These are phyloP conservation scores for Populus trichocarpa DNA, from an alignment of 441 rosid genomes.

Conservation along the genomic window DNA sequence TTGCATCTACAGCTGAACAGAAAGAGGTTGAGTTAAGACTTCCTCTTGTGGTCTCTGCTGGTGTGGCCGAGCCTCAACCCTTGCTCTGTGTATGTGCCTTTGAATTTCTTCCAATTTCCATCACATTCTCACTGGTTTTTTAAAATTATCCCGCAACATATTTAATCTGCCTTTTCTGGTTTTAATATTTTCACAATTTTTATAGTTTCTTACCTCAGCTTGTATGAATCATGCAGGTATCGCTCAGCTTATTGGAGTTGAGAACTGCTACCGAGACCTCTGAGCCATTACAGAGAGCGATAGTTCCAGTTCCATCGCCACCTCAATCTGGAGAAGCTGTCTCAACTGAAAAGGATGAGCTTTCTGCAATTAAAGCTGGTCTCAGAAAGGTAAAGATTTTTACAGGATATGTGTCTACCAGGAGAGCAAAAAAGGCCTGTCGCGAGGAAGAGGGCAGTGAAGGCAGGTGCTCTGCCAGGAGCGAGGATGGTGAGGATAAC, in stretches of 20 bases:
- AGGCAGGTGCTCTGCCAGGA: conserved; percentile 56
- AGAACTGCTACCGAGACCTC: conserved; percentile 46
- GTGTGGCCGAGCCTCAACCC: conserved; percentile 46
- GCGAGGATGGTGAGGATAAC: conserved; percentile 66
- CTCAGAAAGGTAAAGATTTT: conserved; percentile 72
- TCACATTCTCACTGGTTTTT: background rate
- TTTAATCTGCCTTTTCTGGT: background rate
- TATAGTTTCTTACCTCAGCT: conserved; percentile 9
- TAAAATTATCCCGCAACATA: background rate
- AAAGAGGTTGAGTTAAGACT: conserved; percentile 64
- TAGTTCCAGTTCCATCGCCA: conserved; percentile 55
- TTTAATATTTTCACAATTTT: background rate
- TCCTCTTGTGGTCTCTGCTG: conserved; percentile 51
- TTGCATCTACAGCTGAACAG: conserved; percentile 60
- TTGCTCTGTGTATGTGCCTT: conserved; percentile 56
- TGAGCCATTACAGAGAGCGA: conserved; percentile 45
- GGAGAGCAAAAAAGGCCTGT: conserved; percentile 55
- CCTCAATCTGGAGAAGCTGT: conserved; percentile 46
- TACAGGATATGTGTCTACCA: conserved; percentile 59
- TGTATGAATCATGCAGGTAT: conserved; percentile 44
- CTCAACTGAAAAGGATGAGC: conserved; percentile 56
- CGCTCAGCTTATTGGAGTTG: conserved; percentile 62
- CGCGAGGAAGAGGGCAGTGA: conserved; percentile 66
- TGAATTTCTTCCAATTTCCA: background rate
- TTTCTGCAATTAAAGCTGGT: conserved; percentile 80